Conservation (phyloP, 2,329 filamentous ascomycete species). For the Pseudocercospora musae region DNA sequence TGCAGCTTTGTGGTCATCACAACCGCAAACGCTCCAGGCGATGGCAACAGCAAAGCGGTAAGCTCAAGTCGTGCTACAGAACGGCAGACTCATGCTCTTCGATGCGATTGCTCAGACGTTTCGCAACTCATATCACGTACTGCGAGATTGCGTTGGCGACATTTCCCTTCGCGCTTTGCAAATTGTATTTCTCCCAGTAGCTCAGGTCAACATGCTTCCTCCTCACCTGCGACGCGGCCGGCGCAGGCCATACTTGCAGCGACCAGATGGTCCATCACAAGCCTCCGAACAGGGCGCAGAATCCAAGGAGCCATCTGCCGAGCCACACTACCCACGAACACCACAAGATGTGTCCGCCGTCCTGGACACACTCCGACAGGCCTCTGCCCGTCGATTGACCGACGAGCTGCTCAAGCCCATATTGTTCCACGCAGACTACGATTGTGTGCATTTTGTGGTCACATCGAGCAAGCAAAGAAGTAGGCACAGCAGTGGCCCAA, state of each 20-base stretch:
- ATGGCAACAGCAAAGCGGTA: not conserved
- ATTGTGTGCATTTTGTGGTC: slow-evolving; percentile 17
- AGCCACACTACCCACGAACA: slow-evolving; percentile 5
- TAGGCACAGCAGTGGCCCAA: slow-evolving; percentile 4
- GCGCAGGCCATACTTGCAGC: not conserved
- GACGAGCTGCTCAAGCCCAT: slow-evolving; percentile 17
- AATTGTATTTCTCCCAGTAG: not conserved
- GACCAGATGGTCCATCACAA: not conserved
- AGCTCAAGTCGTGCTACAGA: not conserved
- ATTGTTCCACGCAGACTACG: slow-evolving; percentile 19
- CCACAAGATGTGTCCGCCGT: slow-evolving; percentile 9
- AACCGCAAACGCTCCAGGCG: not conserved
- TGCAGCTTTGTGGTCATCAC: not conserved
- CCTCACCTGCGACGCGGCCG: not conserved
- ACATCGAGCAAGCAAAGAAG: not conserved
- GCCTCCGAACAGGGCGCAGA: not conserved
- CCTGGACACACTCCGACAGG: slow-evolving; percentile 9
- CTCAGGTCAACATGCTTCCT: not conserved
- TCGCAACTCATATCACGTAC: not conserved
- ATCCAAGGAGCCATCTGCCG: not conserved
- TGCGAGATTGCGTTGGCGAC: not conserved
- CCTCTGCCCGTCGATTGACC: slow-evolving; percentile 8
- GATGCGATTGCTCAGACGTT: not conserved
- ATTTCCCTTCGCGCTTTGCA: not conserved
- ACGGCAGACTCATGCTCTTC: not conserved